These are phyloP conservation scores for Penicillium coffeae DNA, from an alignment of 495 filamentous ascomycete genomes.

Conservation along the genomic window DNA sequence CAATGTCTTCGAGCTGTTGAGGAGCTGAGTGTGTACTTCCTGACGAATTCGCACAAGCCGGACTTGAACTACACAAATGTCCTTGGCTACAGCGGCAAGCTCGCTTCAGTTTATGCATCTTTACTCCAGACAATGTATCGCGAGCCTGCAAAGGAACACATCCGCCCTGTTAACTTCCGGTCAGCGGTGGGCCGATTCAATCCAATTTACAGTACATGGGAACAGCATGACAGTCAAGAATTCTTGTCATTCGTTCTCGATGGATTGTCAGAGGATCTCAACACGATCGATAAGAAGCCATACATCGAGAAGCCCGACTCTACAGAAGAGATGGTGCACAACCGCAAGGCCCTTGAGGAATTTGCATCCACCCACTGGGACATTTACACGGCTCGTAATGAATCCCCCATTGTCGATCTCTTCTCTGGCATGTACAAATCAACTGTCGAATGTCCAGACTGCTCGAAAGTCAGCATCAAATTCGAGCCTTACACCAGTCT, in stretches of 20 bases:
- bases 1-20: conserved; percentile 90
- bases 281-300: conserved; percentile 89
- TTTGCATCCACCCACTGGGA: conserved; percentile 86
- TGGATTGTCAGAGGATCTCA: conserved; percentile 91
- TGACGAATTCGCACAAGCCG: conserved; percentile 60
- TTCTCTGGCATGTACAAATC: conserved; percentile 99
- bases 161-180: conserved; percentile 77
- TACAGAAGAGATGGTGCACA: conserved; percentile 89
- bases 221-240: conserved; percentile 96
- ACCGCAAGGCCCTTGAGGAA: conserved; percentile 68
- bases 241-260: conserved; percentile 96
- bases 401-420: conserved; percentile 89
- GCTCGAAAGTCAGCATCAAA: conserved; percentile 94
- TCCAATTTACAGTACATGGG: conserved; percentile 85
- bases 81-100: conserved; percentile 74
- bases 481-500: conserved; percentile 97
- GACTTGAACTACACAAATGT: conserved; percentile 84
- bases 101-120: conserved; percentile 74
- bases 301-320: conserved; percentile 98
- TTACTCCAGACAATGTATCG: conserved; percentile 71
- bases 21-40: conserved; percentile 87
- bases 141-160: conserved; percentile 50
- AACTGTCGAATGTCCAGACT: conserved; percentile 84
- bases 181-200: conserved; percentile 72
- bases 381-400: conserved; percentile 88